A percentile compares a stretch with the other conserved stretches of the same genome.
Conservation (phyloP, 2,329 filamentous ascomycete species). For the Ophiostoma quercus region DNA sequence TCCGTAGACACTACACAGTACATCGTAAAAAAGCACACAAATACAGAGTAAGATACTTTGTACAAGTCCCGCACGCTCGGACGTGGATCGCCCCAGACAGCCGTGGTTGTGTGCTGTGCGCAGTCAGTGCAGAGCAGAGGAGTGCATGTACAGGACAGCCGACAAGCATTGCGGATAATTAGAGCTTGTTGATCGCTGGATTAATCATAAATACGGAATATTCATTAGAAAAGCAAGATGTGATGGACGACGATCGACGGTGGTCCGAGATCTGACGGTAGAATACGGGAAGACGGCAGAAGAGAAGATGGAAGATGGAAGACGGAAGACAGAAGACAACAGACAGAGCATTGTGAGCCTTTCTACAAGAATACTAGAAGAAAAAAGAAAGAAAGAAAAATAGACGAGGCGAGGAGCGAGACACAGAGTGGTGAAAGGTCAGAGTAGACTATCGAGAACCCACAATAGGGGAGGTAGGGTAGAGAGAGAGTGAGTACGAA, state of each 20-base stretch:
- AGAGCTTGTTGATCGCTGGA: neutral
- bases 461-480: slow-evolving; percentile 17
- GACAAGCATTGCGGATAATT: neutral
- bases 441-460: slow-evolving; percentile 10
- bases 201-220: neutral
- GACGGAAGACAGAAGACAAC: no score
- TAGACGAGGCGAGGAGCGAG: neutral
- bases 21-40: no score
- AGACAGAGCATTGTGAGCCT: no score
- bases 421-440: neutral
- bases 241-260: neutral
- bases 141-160: neutral
- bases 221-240: no score
- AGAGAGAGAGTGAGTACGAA: no score
- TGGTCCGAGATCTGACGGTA: neutral
- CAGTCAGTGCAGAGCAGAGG: neutral
- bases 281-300: no score
- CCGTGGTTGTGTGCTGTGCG: neutral
- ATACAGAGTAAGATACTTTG: no score
- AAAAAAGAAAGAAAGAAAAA: neutral
- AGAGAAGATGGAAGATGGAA: no score
- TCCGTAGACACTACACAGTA: no score
- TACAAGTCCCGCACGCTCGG: neutral
- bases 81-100: slow-evolving; percentile 4
- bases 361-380: neutral